A percentile compares a stretch with the other conserved stretches of the same genome.
Conservation (phyloP, 495 filamentous ascomycete genomes). For the Penicillium robsamsonii region DNA sequence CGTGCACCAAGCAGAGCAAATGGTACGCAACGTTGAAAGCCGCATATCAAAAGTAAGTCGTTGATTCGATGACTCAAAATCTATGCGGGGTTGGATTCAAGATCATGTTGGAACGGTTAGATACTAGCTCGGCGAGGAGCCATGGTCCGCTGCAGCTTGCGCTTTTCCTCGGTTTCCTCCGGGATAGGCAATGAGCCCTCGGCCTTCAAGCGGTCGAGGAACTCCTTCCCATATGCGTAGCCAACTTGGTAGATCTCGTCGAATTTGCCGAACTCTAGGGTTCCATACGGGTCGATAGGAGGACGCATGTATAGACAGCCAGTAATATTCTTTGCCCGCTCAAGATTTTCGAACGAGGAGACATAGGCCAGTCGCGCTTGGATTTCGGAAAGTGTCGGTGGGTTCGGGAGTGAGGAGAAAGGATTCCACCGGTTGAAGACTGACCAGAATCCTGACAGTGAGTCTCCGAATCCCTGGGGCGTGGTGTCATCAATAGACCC, state of each 20-base stretch:
- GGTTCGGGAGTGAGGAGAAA: slow-evolving; percentile 80
- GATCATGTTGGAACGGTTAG: slow-evolving; percentile 5
- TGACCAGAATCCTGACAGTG: slow-evolving; percentile 92
- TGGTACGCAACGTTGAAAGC: slow-evolving; percentile 7
- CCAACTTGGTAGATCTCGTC: slow-evolving; percentile 93
- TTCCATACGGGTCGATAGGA: slow-evolving; percentile 89
- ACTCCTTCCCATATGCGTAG: slow-evolving; percentile 79
- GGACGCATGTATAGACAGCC: slow-evolving; percentile 96
- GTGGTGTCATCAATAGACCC: slow-evolving; percentile 86
- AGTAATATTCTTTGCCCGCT: slow-evolving; percentile 81
- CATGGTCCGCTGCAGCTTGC: slow-evolving; percentile 85
- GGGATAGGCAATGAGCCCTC: slow-evolving; percentile 64
- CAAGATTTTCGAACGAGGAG: slow-evolving; percentile 85
- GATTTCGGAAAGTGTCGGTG: slow-evolving; percentile 92
- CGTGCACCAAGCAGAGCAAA: background rate
- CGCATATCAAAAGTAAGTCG: background rate
- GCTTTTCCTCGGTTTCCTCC: slow-evolving; percentile 83
- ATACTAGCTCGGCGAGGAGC: slow-evolving; percentile 92
- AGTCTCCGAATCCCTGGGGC: slow-evolving; percentile 88
- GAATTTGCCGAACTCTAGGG: slow-evolving; percentile 94
- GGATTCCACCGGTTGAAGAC: slow-evolving; percentile 96
- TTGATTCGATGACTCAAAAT: background rate
- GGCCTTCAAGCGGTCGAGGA: slow-evolving; percentile 67
- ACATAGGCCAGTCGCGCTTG: slow-evolving; percentile 95
- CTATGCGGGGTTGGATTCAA: background rate